Conservation (phyloP, 2,329 filamentous ascomycete species). For the Gliomastix tumulicola region DNA sequence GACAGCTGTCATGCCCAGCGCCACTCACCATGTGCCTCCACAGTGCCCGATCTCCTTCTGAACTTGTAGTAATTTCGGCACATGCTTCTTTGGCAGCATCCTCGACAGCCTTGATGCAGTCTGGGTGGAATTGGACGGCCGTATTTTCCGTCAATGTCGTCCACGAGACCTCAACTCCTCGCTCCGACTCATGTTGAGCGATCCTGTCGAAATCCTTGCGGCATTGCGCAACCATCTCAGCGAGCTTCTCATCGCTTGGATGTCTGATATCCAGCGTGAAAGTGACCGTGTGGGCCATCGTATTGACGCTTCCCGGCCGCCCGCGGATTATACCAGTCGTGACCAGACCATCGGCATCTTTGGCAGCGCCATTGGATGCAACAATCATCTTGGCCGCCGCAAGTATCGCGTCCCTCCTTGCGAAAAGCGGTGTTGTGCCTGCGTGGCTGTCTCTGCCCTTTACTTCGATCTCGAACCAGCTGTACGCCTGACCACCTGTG, state of each 20-base stretch:
- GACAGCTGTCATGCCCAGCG: constrained; percentile 16
- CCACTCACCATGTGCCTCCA: constrained; percentile 12
- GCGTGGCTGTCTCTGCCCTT: constrained; percentile 5
- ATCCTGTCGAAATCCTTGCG: neutral
- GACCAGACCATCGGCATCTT: neutral
- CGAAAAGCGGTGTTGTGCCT: constrained; percentile 10
- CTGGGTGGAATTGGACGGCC: constrained; percentile 51
- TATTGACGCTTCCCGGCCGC: neutral
- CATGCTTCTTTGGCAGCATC: constrained; percentile 42
- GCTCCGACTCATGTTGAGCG: constrained; percentile 35
- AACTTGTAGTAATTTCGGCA: neutral
- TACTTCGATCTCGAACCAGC: constrained; percentile 4
- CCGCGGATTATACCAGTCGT: neutral
- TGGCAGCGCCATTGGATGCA: constrained; percentile 8
- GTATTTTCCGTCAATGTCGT: constrained; percentile 47
- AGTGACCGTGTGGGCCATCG: constrained; percentile 45
- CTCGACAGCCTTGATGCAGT: constrained; percentile 55
- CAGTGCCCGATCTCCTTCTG: neutral
- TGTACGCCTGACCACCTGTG: constrained; percentile 4
- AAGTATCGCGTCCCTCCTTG: constrained; percentile 14
- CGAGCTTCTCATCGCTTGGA: neutral
- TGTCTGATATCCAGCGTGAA: constrained; percentile 56
- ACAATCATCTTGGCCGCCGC: constrained; percentile 15
- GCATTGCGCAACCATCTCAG: neutral
- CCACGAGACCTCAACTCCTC: constrained; percentile 45